phyloP scores from a whole-genome alignment of 2,329 filamentous ascomycete species.

The Epichloe scottii region DNA sequence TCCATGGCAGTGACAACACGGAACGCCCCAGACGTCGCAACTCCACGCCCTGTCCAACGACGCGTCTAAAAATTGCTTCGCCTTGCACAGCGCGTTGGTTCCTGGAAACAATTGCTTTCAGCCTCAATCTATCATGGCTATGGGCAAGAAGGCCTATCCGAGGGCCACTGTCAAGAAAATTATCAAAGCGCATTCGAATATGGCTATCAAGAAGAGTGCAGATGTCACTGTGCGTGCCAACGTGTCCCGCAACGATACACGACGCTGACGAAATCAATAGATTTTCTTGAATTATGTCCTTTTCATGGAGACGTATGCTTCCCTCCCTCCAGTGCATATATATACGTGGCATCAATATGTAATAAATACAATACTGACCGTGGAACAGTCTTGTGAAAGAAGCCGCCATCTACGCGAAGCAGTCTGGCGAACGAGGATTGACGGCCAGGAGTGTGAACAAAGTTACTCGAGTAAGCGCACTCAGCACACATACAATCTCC shows the following conservation, averaged over 20 bases:
- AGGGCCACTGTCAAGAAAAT: slow-evolving; percentile 79
- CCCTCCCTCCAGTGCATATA: background rate
- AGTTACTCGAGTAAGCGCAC: slow-evolving; percentile 51
- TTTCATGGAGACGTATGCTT: slow-evolving; percentile 55
- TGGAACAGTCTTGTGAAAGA: slow-evolving; percentile 59
- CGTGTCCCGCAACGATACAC: slow-evolving; percentile 9
- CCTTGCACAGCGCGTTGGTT: background rate
- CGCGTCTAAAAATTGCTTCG: background rate
- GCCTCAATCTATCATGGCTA: slow-evolving; percentile 15
- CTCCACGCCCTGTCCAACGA: background rate
- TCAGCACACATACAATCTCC: slow-evolving; percentile 12
- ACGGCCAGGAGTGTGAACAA: slow-evolving; percentile 67
- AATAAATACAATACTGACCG: background rate
- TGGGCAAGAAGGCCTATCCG: slow-evolving; percentile 65
- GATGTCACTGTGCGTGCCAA: slow-evolving; percentile 57
- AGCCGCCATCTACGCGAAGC: slow-evolving; percentile 63
- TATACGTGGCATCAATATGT: too few relatives aligned
- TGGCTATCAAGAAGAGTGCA: slow-evolving; percentile 69
- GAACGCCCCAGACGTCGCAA: too few relatives aligned
- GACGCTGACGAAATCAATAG: slow-evolving; percentile 31
- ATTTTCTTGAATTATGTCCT: slow-evolving; percentile 76
- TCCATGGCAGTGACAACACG: background rate
- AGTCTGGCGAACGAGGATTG: slow-evolving; percentile 58
- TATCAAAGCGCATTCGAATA: slow-evolving; percentile 75
- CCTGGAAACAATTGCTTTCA: background rate